phyloP scores from a whole-genome alignment of 163 green algal genomes.

The Trebouxia gelatinosa region DNA sequence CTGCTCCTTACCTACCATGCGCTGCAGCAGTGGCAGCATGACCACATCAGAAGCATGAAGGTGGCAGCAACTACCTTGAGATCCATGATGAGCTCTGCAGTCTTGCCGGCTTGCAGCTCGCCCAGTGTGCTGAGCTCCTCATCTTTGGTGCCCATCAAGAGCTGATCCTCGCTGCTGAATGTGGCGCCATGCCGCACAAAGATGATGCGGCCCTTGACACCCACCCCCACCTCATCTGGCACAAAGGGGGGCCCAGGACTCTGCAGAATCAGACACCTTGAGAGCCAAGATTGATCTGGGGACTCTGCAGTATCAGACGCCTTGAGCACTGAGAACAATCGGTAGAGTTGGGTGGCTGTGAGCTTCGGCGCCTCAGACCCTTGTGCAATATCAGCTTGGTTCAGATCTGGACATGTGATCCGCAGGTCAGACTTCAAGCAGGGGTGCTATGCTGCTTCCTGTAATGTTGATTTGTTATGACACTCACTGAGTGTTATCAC shows the following conservation, averaged over 20 bases:
- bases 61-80: constrained; percentile 54
- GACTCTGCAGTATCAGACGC: no score
- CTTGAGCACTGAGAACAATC: no score
- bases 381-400: no score
- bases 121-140: constrained; percentile 50
- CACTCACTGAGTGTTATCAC: no score
- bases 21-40: neutral
- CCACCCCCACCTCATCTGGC: constrained; percentile 33
- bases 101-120: constrained; percentile 52
- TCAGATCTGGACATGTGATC: no score
- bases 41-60: neutral
- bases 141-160: constrained; percentile 49
- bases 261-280: constrained; percentile 41
- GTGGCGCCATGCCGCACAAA: constrained; percentile 59
- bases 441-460: no score
- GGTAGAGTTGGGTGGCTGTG: no score
- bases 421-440: no score
- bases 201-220: constrained; percentile 44
- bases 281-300: no score
- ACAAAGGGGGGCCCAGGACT: constrained; percentile 53
- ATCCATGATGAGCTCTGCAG: constrained; percentile 58
- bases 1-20: neutral
- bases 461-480: no score
- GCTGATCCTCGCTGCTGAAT: constrained; percentile 41
- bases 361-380: no score